Evolutionary conservation across 2,329 filamentous ascomycete genomes (phyloP).

Genomic region (Verticillium albo-atrum): DNA sequence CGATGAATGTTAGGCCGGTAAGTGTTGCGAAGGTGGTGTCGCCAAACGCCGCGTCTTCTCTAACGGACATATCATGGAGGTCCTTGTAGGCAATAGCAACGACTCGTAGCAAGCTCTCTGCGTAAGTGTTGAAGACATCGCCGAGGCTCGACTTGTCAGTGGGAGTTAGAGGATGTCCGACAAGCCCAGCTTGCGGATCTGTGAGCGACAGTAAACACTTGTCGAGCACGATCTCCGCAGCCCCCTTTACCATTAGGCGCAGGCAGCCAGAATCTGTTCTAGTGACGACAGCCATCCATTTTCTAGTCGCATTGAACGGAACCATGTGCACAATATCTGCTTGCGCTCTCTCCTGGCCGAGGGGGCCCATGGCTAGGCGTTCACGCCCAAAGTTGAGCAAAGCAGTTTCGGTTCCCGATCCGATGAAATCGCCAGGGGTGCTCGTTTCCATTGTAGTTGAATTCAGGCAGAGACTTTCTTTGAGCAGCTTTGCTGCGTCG

Average conservation of each 20-base stretch:
- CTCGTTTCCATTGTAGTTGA: slow-evolving; percentile 60
- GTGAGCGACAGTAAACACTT: slow-evolving; percentile 28
- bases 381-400: slow-evolving; percentile 66
- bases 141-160: slow-evolving; percentile 9
- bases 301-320: slow-evolving; percentile 36
- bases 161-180: slow-evolving; percentile 4
- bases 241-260: slow-evolving; percentile 51
- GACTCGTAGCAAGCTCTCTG: slow-evolving; percentile 32
- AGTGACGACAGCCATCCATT: slow-evolving; percentile 65
- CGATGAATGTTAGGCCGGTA: slow-evolving; percentile 32
- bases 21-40: slow-evolving; percentile 37
- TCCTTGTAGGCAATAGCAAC: slow-evolving; percentile 35
- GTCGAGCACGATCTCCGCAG: slow-evolving; percentile 42
- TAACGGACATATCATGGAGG: slow-evolving; percentile 58
- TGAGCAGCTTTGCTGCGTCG: slow-evolving; percentile 32
- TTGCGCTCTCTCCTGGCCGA: slow-evolving; percentile 59
- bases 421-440: slow-evolving; percentile 56
- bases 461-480: slow-evolving; percentile 63
- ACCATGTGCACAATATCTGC: slow-evolving; percentile 42
- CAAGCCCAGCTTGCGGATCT: slow-evolving; percentile 13
- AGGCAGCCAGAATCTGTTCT: slow-evolving; percentile 50
- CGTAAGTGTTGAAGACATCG: slow-evolving; percentile 31
- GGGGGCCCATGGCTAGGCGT: slow-evolving; percentile 57
- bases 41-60: slow-evolving; percentile 31
- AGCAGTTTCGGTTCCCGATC: slow-evolving; percentile 75